Conservation (phyloP, 441 rosid genomes). For the Gossypium armourianum region DNA sequence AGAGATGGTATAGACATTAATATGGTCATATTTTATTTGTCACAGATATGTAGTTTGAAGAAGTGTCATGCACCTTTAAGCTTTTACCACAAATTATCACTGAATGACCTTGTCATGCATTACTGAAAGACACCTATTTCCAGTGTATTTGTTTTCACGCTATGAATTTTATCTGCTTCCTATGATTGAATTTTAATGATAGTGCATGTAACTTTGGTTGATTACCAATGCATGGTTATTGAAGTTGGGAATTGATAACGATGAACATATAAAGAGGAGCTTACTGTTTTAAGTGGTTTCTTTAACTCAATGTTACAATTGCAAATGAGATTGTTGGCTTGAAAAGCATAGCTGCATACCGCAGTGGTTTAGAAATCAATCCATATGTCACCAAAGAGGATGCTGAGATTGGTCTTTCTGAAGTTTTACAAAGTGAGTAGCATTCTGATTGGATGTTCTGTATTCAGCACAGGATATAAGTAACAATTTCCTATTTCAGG, state of each 20-base stretch:
- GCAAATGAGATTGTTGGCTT: constrained; percentile 53
- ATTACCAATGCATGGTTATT: not conserved
- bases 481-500: constrained; percentile 36
- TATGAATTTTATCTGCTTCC: not conserved
- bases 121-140: not conserved
- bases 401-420: constrained; percentile 65
- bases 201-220: not conserved
- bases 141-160: not conserved
- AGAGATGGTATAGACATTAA: constrained; percentile 12
- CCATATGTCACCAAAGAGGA: constrained; percentile 42
- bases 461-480: constrained; percentile 9
- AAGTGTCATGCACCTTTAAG: not conserved
- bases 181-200: not conserved
- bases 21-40: not conserved
- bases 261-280: not conserved
- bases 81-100: constrained; percentile 4
- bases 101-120: not conserved
- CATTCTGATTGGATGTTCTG: constrained; percentile 16
- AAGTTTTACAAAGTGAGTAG: constrained; percentile 48
- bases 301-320: constrained; percentile 47
- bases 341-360: constrained; percentile 86
- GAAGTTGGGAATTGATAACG: not conserved
- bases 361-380: constrained; percentile 72
- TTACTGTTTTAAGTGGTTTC: constrained; percentile 22
- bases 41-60: not conserved